A percentile compares a stretch with the other conserved stretches of the same genome.
These are phyloP conservation scores for Geranium rotundifolium DNA, from an alignment of 345 rosid species.

Conservation along the genomic window DNA sequence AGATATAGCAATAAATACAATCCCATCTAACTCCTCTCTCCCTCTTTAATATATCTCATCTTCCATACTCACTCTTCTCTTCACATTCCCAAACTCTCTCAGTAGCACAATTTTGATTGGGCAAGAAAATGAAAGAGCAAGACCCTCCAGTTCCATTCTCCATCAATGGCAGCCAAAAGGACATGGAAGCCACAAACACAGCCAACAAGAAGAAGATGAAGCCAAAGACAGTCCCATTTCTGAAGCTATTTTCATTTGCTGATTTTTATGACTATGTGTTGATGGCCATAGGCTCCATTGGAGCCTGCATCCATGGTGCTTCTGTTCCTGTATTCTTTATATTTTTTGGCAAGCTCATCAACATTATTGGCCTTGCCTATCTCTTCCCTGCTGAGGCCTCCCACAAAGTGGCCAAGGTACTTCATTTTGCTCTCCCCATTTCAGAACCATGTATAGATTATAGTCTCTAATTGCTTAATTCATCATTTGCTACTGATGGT, in stretches of 20 bases:
- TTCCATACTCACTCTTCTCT: not conserved
- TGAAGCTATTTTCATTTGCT: conserved; percentile 72
- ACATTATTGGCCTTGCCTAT: conserved; percentile 69
- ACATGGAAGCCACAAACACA: not conserved
- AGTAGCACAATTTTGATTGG: too few species aligned
- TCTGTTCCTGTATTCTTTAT: conserved; percentile 93
- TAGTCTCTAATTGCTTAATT: too few species aligned
- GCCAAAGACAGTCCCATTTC: conserved; percentile 31
- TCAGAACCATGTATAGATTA: not conserved
- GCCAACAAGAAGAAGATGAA: conserved; percentile 9
- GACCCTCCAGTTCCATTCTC: not conserved
- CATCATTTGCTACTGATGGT: not conserved
- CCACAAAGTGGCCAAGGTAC: conserved; percentile 81
- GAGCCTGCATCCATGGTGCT: conserved; percentile 78
- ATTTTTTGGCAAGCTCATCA: conserved; percentile 76
- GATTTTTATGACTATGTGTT: conserved; percentile 66
- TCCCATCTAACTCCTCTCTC: not conserved
- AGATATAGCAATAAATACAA: not conserved
- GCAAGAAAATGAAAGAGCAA: not conserved
- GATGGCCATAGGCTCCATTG: conserved; percentile 81
- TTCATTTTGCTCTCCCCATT: not conserved
- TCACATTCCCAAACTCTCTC: not conserved
- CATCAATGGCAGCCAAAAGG: not conserved
- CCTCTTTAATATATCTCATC: not conserved
- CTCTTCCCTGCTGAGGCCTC: conserved; percentile 69